These are phyloP conservation scores for Pulchroboletus neoregius DNA, from an alignment of 1,284 basidiomycete species.

Conservation along the genomic window DNA sequence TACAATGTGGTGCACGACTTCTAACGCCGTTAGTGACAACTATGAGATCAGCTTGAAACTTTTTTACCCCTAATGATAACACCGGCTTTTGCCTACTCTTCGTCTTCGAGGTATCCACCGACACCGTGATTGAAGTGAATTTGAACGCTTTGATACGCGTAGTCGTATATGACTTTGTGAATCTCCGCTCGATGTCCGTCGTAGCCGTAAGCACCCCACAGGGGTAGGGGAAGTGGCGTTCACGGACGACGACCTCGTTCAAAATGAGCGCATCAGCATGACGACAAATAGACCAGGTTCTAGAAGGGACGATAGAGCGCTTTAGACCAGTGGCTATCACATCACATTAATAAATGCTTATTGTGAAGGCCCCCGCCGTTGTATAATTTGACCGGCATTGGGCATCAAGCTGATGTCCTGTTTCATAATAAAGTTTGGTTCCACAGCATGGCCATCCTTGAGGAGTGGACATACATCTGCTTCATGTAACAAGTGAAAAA, in stretches of 20 bases:
- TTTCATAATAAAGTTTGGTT: conserved; percentile 3
- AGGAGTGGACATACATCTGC: conserved; percentile 1
- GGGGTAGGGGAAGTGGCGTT: conserved; percentile 7
- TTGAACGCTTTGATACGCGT: conserved; percentile 8
- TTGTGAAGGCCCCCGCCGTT: conserved; percentile 5
- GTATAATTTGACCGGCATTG: conserved; percentile 6
- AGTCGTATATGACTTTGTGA: conserved; percentile 4
- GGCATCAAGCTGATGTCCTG: conserved; percentile 5
- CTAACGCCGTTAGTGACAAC: conserved; percentile 30
- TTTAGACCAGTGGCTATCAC: conserved; percentile 9
- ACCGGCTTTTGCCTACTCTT: conserved; percentile 8
- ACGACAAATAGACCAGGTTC: conserved; percentile 17
- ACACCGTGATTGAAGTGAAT: conserved; percentile 7
- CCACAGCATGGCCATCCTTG: conserved; percentile 4
- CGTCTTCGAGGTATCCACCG: conserved; percentile 22
- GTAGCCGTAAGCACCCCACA: conserved; percentile 12
- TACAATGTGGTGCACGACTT: conserved; percentile 18
- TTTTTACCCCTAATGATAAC: conserved; percentile 15
- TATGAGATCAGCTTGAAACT: conserved; percentile 22
- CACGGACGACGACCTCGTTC: conserved; percentile 9
- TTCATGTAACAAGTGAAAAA: conserved; percentile 14
- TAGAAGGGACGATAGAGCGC: conserved; percentile 21
- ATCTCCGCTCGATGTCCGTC: conserved; percentile 24
- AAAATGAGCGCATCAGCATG: conserved; percentile 11
- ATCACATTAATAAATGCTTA: conserved; percentile 23